Conservation (phyloP, 305 asterid species). For the Solanum hybrid region DNA sequence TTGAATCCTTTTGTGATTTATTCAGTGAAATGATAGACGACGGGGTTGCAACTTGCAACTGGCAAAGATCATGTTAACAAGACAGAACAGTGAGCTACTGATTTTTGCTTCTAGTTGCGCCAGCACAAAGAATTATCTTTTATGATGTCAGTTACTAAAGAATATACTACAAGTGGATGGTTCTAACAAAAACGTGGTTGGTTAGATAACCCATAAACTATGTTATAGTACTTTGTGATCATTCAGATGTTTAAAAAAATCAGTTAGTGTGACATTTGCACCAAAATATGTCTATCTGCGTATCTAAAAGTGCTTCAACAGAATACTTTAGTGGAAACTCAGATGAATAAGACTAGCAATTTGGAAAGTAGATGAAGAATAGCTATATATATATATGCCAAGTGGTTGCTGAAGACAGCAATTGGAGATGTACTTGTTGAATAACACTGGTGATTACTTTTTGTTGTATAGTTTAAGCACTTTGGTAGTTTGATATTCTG, state of each 20-base stretch:
- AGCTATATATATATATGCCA: neutral
- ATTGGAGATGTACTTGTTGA: neutral
- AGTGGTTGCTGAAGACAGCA: neutral
- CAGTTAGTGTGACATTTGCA: neutral
- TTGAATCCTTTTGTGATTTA: rapidly evolving
- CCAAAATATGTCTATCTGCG: neutral
- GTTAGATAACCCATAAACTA: neutral
- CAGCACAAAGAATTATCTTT: neutral
- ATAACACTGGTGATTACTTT: neutral
- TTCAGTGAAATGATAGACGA: neutral
- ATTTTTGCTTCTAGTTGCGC: neutral
- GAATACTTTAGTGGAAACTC: neutral
- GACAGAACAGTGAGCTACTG: neutral
- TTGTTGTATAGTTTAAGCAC: neutral
- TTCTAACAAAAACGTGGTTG: neutral
- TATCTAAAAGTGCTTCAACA: neutral
- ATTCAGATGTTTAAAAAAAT: neutral
- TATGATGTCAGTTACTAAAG: neutral
- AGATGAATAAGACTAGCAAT: neutral
- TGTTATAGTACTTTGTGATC: neutral
- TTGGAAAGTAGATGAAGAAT: neutral
- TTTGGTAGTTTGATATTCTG: neutral
- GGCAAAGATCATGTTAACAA: neutral
- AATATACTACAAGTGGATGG: neutral
- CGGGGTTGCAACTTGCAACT: neutral